A percentile compares a stretch with the other conserved stretches of the same genome.
Conservation (phyloP, 495 filamentous ascomycete species). For the Penicillium daleae region DNA sequence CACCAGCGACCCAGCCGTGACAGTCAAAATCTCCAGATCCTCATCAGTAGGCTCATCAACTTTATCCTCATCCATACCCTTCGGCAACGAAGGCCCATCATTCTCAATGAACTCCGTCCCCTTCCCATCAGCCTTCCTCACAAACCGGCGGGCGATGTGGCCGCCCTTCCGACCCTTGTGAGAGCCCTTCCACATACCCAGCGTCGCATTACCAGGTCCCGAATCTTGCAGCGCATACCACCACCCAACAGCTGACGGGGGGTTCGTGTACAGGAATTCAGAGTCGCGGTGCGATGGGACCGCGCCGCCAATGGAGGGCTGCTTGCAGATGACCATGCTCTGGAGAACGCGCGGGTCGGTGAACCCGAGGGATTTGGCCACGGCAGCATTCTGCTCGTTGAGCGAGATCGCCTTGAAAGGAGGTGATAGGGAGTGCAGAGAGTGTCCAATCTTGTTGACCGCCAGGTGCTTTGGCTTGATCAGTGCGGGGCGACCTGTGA, state of each 20-base stretch:
- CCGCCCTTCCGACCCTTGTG: slow-evolving; percentile 55
- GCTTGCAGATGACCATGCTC: slow-evolving; percentile 98
- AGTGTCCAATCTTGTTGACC: slow-evolving; percentile 97
- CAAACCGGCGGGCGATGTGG: slow-evolving; percentile 71
- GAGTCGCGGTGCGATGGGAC: slow-evolving; percentile 89
- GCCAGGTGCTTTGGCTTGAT: slow-evolving; percentile 76
- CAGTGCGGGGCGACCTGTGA: slow-evolving; percentile 52
- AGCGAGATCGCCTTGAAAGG: slow-evolving; percentile 69
- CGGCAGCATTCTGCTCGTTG: slow-evolving; percentile 57
- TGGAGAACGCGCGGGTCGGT: slow-evolving; percentile 76
- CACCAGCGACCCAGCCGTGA: slow-evolving; percentile 86
- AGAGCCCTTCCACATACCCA: slow-evolving; percentile 81
- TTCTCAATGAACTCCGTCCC: slow-evolving; percentile 62
- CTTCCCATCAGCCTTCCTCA: slow-evolving; percentile 59
- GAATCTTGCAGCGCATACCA: slow-evolving; percentile 97
- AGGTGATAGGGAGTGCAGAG: slow-evolving; percentile 74
- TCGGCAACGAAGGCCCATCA: slow-evolving; percentile 50
- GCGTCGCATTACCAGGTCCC: slow-evolving; percentile 78
- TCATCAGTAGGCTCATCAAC: slow-evolving; percentile 46
- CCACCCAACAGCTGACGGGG: slow-evolving; percentile 88
- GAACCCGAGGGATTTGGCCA: slow-evolving; percentile 76
- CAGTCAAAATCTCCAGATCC: slow-evolving; percentile 71
- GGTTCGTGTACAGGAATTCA: slow-evolving; percentile 90
- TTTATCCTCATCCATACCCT: slow-evolving; percentile 42
- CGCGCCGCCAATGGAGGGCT: slow-evolving; percentile 89